Evolutionary conservation across 2,329 filamentous ascomycete genomes (phyloP), one percentile per base, ranked within the genome.

Genomic region (Microsporum ferrugineum): DNA sequence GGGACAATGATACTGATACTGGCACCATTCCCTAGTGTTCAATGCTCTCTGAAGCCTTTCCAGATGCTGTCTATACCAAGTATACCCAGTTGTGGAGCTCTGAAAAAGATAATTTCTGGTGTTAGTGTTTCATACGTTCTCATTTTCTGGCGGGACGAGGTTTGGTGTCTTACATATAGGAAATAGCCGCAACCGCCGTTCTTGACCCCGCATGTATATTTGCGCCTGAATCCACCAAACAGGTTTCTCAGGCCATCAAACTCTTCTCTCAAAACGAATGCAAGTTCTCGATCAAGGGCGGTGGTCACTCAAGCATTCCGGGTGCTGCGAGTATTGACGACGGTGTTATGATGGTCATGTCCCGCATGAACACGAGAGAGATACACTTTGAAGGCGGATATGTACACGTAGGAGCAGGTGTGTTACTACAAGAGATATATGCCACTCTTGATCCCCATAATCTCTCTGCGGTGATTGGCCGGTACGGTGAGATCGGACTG

Each of bases 251-350:
- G n/a, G 63, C 66, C 5, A 62, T 76, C 3, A 62, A 73, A 17
- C 58, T 75, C n/a, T 67, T 69, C 5, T 68, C 67, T 2, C 57
- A 70, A 1, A 70, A 68, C 2, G 61, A 64, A 4, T 76, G 74
- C 60, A 70, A 80, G 4, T 81, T 85, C 55, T 83, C 81, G 27
- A 75, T 84, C 70, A 77, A 80, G 68, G 76, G 77, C 7, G 81
- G 80, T 5, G 77, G 77, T 0, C 77, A 79, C 66, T 75, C 76
- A 61, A 75, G 75, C 0, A 79, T 77, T 62, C 75, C 76, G 61
- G 75, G 75, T 38, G 79, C 77, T 61, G 73, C 76, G 2, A 78
- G 75, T 65, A 75, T 78, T 49, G 69, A 76, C 12, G 76, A 66
- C 43, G 74, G 73, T 5, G 67, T 76, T 47, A 71, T 68, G 8